Base-by-base conservation (phyloP, 129 eudicot genomes). In the Scalesia atractyloides region DNA sequence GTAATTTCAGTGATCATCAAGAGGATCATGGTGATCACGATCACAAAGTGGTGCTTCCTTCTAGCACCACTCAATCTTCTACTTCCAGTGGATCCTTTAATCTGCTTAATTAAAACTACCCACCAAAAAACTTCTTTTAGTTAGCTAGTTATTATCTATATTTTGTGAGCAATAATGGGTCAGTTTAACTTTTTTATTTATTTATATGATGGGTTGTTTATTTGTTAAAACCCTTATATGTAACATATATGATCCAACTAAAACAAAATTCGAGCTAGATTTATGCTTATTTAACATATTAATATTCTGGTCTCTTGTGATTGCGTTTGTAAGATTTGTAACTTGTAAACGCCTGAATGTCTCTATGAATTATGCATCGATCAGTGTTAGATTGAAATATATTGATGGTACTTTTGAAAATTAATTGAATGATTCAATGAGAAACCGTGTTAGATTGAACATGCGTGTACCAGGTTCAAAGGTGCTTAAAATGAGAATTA, bases 1-100 rank as follows among this genome's bases (percentile, higher is more conserved):
- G 59, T 53, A 66, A 64, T 62, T 68, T 86, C 49, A 78, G 64
- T 52, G 90, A 80, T 61, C 76, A 82, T 61, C 62, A 62, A 47
- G 77, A 73, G 4, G 37, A 39, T 39, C 44, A 39, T 39, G 44
- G 9, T 39, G 44, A 39, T 39, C 9, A 73, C 61, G 49, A 47
- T n/a, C 69, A 26, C 1, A 9, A 53, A 41, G 2, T 46, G 56
- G 12, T 66, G 18, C 22, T 48, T 64, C 17, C 51, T 64, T 64
- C 46, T 41, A 9, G 3, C 9, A 64, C 34, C 30, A 18, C 50
- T 39, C 52, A 64, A 37, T 43, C 57, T 8, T 49, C 17, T 39
- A 16, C 51, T 64, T 64, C 69, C 51, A 64, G 50, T 37, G 11
- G 41, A 64, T 19, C 11, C 22, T 13, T 26, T 48, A 26, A 47